Evolutionary conservation across 2,329 filamentous ascomycete species (phyloP), one percentile per base, ranked within the genome.

Genomic region (Aspergillus ruber): DNA sequence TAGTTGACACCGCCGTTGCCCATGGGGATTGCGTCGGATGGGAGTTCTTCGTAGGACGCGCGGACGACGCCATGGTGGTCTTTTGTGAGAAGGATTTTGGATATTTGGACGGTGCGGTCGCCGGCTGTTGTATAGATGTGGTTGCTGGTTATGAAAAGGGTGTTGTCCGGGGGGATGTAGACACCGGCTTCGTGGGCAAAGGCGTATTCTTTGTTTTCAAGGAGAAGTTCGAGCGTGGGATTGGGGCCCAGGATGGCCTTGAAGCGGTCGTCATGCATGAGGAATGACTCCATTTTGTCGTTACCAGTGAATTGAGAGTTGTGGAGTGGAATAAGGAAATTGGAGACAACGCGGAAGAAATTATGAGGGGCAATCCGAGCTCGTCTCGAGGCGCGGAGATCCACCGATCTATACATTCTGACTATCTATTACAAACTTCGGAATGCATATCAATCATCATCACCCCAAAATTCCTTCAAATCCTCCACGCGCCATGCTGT

Each of bases 401-500:
- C 8, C 15, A 10, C 36, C 36, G 17, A 39, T 39, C 5, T 21
- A 15, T 18, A 18, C 36, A 12, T 20, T 42, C 21, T 35, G 42
- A 20, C 42, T 45, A 20, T 47, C 42, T 4, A 40, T 29, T 9
- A 43, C 48, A 6, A 45, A 23, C 20, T 46, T 42, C 6, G 36
- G 35, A 12, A 56, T 49, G 15, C 10, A 13, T 39, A 9, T 39
- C 36, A 39, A 36, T 59, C 57, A 18, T 62, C 60, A 40, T 74
- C 70, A 0, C 76, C 76, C 77, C 75, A 80, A 47, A 74, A 74
- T 43, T 74, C 71, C 41, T 70, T 72, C 42, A 81, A 43, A 57
- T 80, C 77, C 13, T 79, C 73, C 0, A 70, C 73, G 38, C 77
- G 61, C 77, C 77, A 80, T 49, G 68, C 67, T 0, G 77, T 79